Conservation (phyloP, 768 basidiomycete genomes). For the Peribolospora kevripleyi region DNA sequence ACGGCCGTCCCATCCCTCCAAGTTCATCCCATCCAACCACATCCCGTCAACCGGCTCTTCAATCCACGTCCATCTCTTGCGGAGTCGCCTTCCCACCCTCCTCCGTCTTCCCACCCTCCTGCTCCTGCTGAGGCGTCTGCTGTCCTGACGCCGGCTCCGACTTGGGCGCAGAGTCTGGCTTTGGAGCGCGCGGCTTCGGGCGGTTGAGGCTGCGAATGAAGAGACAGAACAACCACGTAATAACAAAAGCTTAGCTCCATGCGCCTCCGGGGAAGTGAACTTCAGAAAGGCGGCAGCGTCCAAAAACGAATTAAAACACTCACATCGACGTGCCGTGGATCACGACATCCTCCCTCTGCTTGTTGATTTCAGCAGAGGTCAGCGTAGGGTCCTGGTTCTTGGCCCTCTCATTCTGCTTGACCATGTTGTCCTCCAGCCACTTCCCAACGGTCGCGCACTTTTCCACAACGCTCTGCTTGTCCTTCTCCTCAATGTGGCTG, state of each 20-base stretch:
- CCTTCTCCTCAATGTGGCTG: conserved; percentile 70
- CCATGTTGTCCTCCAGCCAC: conserved; percentile 85
- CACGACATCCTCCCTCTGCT: conserved; percentile 60
- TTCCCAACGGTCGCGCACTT: conserved; percentile 70
- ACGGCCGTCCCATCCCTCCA: no score
- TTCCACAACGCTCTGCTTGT: conserved; percentile 65
- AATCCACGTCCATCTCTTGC: conserved; percentile 21
- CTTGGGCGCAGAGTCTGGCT: conserved; percentile 18
- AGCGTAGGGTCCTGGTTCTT: conserved; percentile 75
- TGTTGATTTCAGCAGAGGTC: conserved; percentile 53
- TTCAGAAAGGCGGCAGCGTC: not conserved
- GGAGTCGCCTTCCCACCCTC: conserved; percentile 13
- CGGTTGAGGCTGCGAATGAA: conserved; percentile 69
- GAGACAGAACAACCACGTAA: conserved; percentile 40
- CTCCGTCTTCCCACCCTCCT: conserved; percentile 8
- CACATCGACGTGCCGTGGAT: not conserved
- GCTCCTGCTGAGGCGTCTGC: conserved; percentile 16
- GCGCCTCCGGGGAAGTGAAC: no score
- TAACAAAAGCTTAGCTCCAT: not conserved
- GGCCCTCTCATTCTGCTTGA: conserved; percentile 58
- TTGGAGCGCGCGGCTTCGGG: conserved; percentile 69
- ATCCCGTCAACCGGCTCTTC: not conserved
- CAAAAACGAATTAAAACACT: not conserved
- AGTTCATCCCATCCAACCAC: not conserved
- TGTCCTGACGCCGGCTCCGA: conserved; percentile 7